These are phyloP conservation scores for Aspergillus avenaceus DNA, from an alignment of 495 filamentous ascomycete species.

Conservation along the genomic window DNA sequence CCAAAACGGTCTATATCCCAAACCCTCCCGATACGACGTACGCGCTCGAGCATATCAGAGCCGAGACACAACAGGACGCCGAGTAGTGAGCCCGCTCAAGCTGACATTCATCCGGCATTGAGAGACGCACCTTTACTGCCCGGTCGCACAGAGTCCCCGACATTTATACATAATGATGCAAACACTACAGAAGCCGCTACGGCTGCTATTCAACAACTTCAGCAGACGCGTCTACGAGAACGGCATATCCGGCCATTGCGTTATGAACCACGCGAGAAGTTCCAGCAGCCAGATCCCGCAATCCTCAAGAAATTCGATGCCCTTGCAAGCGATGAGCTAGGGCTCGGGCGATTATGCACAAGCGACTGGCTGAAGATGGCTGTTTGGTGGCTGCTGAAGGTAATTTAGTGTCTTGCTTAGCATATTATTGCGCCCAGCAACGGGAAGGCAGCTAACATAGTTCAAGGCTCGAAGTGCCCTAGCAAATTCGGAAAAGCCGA, in stretches of 20 bases:
- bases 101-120: background rate
- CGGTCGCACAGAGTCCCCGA: constrained; percentile 1
- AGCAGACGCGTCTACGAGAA: constrained; percentile 24
- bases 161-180: constrained; percentile 4
- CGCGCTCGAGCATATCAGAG: background rate
- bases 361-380: constrained; percentile 38
- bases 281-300: constrained; percentile 25
- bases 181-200: constrained; percentile 23
- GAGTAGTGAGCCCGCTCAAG: background rate
- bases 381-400: constrained; percentile 47
- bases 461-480: constrained; percentile 22
- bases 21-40: background rate
- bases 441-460: background rate
- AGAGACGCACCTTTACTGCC: background rate
- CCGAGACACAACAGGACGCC: background rate
- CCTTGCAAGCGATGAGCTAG: constrained; percentile 22
- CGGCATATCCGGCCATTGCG: constrained; percentile 26
- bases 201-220: constrained; percentile 29
- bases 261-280: constrained; percentile 26
- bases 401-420: constrained; percentile 2
- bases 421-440: background rate
- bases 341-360: constrained; percentile 22
- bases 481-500: constrained; percentile 24
- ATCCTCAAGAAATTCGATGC: constrained; percentile 20
- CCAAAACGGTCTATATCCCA: constrained; percentile 1